Evolutionary conservation across 2,329 filamentous ascomycete genomes (phyloP).

Genomic region (Aspergillus viridinutans): DNA sequence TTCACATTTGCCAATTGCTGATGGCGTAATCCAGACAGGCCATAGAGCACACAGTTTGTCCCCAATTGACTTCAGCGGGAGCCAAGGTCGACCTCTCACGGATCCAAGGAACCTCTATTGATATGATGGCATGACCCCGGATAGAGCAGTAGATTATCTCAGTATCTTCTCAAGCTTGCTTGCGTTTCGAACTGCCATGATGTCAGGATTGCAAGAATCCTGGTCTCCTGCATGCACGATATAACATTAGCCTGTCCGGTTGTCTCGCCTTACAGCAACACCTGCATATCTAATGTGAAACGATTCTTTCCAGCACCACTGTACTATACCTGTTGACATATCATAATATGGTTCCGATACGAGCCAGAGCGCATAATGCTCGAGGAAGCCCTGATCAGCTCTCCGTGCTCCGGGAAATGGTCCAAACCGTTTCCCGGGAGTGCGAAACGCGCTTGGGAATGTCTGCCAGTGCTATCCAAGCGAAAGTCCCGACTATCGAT

Average conservation of each 20-base stretch:
- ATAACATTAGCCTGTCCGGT: neutral
- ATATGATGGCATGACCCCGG: neutral
- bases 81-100: neutral
- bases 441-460: slow-evolving; percentile 27
- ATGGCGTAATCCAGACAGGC: neutral
- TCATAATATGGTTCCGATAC: slow-evolving; percentile 12
- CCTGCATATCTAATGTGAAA: neutral
- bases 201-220: slow-evolving; percentile 13
- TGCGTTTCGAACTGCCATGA: slow-evolving; percentile 4
- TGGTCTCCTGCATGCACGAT: neutral
- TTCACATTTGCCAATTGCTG: neutral
- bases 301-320: neutral
- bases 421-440: slow-evolving; percentile 27
- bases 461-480: slow-evolving; percentile 22
- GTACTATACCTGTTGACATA: neutral
- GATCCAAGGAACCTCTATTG: neutral
- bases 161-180: neutral
- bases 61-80: neutral
- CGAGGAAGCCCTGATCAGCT: slow-evolving; percentile 16
- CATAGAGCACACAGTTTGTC: neutral
- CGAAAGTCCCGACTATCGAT: slow-evolving; percentile 28
- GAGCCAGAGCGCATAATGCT: slow-evolving; percentile 8
- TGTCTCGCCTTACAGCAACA: neutral
- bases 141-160: neutral
- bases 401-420: slow-evolving; percentile 26